Base-by-base conservation (phyloP, 2,329 filamentous ascomycete species). In the Neonectria ditissima region DNA sequence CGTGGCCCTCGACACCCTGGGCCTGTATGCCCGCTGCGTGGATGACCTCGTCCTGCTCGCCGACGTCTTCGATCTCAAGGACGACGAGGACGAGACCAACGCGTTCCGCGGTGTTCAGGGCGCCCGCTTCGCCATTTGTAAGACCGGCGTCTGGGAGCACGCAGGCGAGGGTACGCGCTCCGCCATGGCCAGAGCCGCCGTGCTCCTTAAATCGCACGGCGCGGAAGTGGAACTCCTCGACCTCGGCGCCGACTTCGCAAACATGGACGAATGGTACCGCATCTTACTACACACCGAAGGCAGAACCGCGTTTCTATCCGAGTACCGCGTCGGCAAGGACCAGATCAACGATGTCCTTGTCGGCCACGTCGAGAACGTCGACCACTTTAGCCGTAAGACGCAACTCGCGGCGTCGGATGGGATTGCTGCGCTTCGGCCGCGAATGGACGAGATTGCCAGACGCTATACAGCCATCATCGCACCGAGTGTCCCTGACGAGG, bases 1-100 rank as follows among this genome's bases (percentile, higher is more conserved):
- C 2, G 75, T 87, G 4, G 86, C 82, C 3, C 80, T 88, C 7
- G 90, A 92, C 69, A 92, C 89, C 0, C 72, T 90, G 1, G 89
- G 90, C 2, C 78, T 90, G 24, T 91, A 86, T 66, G 82, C 86
- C 0, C 83, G 89, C 2, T 83, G 80, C 20, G 79, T 89, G 0
- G 83, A 84, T 6, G 90, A 92, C 66, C 74, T 92, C 0, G 77
- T 87, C 41, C 75, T 91, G 0, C 74, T 92, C 0, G 81, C 85
- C 1, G 82, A 85, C 9, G 77, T 85, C 0, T 89, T 91, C 63
- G 78, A 78, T 3, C 71, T 92, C 1, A 70, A 78, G 3, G 88
- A 90, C 55, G 70, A 72, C 4, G 30, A 69, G 20, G 64, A 66
- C n/a, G 86, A 90, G 63, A 5, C 6, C 11, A 30, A 48, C 1